Evolutionary conservation across 345 rosid species (phyloP), one percentile per base, ranked within the genome.

Genomic region (Ceriops decandra): DNA sequence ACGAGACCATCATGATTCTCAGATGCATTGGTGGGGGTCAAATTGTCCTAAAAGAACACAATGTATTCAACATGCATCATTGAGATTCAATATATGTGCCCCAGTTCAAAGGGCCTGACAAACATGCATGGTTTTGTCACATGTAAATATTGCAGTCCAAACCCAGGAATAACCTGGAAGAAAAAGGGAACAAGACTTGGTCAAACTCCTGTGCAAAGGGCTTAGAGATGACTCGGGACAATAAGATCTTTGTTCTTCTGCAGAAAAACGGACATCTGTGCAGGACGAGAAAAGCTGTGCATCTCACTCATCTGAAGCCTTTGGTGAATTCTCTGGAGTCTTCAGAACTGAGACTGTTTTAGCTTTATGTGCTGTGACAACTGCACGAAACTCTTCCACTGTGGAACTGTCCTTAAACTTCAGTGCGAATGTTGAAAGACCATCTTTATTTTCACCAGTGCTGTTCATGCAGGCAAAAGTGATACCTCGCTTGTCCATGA

Each of bases 401-500:
- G 90, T 67, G 33, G 85, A 72, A 35, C 69, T 76, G 35, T 91
- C 99, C 83, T 83, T 91, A 80, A 95, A 95, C 85, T 91, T 91
- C 64, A 90, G 67, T 0, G 97, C 97, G 66, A 88, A 87, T 15
- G 96, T 95, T 2, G 93, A 88, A 64, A 95, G 89, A 47, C 85
- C 79, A 28, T 73, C 87, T 66, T 65, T 68, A 71, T 60, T 87
- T 81, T 91, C 96, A 49, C 85, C 65, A 27, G 76, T 74, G 71
- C 90, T 84, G 68, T 91, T 95, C 73, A 87, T 62, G 77, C 99
- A 95, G 9, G 93, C 95, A 78, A 95, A 95, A 31, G 96, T 89
- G 72, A 95, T 74, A 62, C 99, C 99, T 70, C 83, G 87, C 72
- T 91, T 95, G n/a, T 95, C 99, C 99, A 95, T 95, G 72, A 75